phyloP scores from a whole-genome alignment of 345 rosid species.

The Carallia pectinifolia region DNA sequence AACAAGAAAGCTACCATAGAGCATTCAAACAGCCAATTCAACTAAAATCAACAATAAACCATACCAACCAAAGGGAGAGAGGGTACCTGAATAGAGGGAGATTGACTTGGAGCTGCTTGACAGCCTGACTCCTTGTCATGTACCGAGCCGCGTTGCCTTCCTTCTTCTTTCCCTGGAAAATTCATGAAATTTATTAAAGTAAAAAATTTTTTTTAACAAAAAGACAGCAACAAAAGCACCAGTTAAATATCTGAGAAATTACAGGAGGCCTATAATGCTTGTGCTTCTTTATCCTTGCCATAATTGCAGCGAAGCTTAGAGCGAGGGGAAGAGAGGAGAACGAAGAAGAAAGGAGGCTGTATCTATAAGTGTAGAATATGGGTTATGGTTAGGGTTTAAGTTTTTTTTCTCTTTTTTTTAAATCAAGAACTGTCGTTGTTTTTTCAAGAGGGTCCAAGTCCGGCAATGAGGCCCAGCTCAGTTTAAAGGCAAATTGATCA shows the following conservation, averaged over 20 bases:
- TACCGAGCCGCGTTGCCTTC: constrained; percentile 93
- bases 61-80: background rate
- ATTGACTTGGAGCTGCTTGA: constrained; percentile 74
- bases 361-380: background rate
- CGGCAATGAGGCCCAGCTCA: no score
- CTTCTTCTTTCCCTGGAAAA: constrained; percentile 83
- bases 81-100: constrained; percentile 67
- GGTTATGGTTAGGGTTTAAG: background rate
- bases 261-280: constrained; percentile 91
- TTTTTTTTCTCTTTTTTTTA: no score
- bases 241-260: constrained; percentile 23
- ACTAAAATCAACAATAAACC: background rate
- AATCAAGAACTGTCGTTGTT: no score
- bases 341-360: background rate
- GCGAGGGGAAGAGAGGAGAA: background rate
- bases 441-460: no score
- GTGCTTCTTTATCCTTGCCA: constrained; percentile 18
- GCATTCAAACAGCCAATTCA: background rate
- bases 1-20: background rate
- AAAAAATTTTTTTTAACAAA: background rate
- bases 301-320: background rate
- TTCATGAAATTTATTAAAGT: background rate
- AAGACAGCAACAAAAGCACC: no score
- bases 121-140: constrained; percentile 83
- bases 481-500: no score